phyloP scores from a whole-genome alignment of 305 asterid genomes.

The Fraxinus platypoda region DNA sequence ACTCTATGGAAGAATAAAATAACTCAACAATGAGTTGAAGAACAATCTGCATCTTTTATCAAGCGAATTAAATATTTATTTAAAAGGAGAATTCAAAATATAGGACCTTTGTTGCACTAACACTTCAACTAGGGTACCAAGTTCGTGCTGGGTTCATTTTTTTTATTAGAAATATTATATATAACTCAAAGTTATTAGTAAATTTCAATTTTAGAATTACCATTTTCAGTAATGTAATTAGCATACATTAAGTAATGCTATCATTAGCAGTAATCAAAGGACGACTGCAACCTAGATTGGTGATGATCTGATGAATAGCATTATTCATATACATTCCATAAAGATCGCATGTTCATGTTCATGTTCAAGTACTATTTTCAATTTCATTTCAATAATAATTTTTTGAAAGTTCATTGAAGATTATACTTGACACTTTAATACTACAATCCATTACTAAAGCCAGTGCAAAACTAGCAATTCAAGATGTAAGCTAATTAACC shows the following conservation, averaged over 20 bases:
- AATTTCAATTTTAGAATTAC: neutral
- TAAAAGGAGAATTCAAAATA: too few species aligned
- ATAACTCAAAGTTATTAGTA: too few species aligned
- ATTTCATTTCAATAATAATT: neutral
- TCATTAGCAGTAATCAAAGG: neutral
- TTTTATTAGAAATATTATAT: too few species aligned
- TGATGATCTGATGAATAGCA: neutral
- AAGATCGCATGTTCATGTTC: neutral
- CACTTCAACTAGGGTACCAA: too few species aligned
- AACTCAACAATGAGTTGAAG: too few species aligned
- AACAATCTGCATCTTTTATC: too few species aligned
- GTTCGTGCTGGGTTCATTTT: too few species aligned
- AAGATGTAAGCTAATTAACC: neutral
- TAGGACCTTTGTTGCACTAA: too few species aligned
- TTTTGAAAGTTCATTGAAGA: neutral
- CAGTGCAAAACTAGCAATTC: neutral
- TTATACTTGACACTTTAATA: neutral
- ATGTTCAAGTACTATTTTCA: neutral
- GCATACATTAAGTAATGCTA: too few species aligned
- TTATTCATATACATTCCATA: neutral
- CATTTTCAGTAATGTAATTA: neutral
- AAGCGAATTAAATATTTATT: too few species aligned
- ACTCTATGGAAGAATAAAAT: too few species aligned
- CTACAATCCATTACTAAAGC: neutral
- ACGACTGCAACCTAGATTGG: neutral